Percentiles rank a stretch among this genome's conserved stretches.
Conservation (phyloP, 208 protist genomes). For the Porcisia deanei region DNA sequence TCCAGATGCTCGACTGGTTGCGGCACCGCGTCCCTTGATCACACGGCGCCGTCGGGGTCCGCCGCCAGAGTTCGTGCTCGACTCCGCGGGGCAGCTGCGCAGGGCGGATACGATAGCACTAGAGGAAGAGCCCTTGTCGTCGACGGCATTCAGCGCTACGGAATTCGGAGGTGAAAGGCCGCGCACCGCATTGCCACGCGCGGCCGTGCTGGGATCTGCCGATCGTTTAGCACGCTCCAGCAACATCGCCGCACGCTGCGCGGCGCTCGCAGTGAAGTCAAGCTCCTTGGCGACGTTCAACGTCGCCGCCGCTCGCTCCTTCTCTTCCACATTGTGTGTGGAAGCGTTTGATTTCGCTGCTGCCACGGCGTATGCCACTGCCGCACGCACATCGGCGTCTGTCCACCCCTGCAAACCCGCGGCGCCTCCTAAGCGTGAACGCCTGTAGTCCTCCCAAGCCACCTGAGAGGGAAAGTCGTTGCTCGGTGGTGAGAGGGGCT, state of each 20-base stretch:
- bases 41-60: constrained; percentile 23
- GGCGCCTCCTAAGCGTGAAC: constrained; percentile 1
- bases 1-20: constrained; percentile 8
- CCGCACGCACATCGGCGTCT: constrained; percentile 29
- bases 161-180: constrained; percentile 8
- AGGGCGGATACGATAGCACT: constrained; percentile 5
- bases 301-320: constrained; percentile 35
- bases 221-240: constrained; percentile 18
- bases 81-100: background rate
- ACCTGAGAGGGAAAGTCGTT: constrained; percentile 53
- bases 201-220: background rate
- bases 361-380: constrained; percentile 36
- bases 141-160: background rate
- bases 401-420: constrained; percentile 25
- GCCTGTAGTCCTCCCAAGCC: constrained; percentile 58
- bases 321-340: constrained; percentile 35
- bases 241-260: constrained; percentile 12
- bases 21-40: constrained; percentile 23
- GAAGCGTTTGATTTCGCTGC: constrained; percentile 36
- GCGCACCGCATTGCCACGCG: background rate
- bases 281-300: constrained; percentile 61
- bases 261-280: constrained; percentile 51
- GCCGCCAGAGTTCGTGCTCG: constrained; percentile 6
- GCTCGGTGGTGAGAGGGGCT: constrained; percentile 31
- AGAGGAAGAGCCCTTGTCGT: constrained; percentile 8